Conservation (phyloP, 257 asterid genomes). For the Misopates orontium region DNA sequence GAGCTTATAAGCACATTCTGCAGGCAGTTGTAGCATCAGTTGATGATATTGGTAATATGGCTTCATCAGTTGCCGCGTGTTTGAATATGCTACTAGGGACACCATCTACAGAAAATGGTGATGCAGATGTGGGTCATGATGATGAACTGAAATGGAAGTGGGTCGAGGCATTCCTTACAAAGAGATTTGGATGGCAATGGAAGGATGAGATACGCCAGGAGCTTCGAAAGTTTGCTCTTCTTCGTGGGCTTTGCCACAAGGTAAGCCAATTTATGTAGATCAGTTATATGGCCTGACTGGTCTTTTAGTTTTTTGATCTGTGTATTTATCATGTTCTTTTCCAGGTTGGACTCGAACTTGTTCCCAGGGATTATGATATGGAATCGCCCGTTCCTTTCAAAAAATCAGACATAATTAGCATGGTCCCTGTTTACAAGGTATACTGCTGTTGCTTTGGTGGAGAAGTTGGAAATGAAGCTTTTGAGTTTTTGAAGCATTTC, state of each 20-base stretch:
- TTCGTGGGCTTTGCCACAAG: conserved; percentile 85
- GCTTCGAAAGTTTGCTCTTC: conserved; percentile 67
- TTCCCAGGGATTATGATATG: conserved; percentile 78
- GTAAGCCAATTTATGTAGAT: conserved; percentile 33
- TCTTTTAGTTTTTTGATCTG: background rate
- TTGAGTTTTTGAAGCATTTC: conserved; percentile 23
- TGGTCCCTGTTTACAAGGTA: conserved; percentile 75
- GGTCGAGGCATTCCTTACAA: conserved; percentile 58
- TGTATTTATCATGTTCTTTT: conserved; percentile 15
- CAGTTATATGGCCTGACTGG: background rate
- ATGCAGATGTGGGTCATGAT: conserved; percentile 36
- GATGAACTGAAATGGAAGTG: conserved; percentile 68
- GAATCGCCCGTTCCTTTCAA: conserved; percentile 67
- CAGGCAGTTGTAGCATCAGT: conserved; percentile 69
- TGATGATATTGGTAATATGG: conserved; percentile 54
- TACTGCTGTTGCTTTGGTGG: conserved; percentile 24
- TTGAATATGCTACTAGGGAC: conserved; percentile 68
- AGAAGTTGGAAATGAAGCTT: conserved; percentile 19
- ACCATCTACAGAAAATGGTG: conserved; percentile 42
- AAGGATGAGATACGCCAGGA: conserved; percentile 46
- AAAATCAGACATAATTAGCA: conserved; percentile 67
- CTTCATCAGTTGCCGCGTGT: conserved; percentile 61
- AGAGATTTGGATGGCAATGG: conserved; percentile 68
- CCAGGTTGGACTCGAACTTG: conserved; percentile 83
- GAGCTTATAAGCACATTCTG: conserved; percentile 75